These are phyloP conservation scores for Leishmania arabica DNA, from an alignment of 208 protist species.

Conservation along the genomic window DNA sequence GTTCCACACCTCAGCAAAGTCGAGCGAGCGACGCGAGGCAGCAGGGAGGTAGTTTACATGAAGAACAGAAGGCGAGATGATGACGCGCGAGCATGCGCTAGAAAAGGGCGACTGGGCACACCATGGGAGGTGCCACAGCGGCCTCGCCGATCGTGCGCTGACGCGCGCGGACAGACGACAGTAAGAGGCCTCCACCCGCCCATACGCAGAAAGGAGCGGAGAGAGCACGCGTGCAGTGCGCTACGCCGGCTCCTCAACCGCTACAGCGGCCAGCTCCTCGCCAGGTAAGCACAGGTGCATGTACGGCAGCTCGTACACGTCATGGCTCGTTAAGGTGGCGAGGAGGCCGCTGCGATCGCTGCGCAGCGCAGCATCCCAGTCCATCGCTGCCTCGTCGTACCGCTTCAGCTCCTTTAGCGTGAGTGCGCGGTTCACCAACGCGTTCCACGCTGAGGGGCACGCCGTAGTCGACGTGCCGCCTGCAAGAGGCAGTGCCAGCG, in stretches of 20 bases:
- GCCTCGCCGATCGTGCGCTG: neutral
- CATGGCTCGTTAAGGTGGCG: slow-evolving; percentile 48
- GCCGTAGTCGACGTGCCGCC: neutral
- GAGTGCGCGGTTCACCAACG: slow-evolving; percentile 84
- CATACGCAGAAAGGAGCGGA: neutral
- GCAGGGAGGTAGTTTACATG: neutral
- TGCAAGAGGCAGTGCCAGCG: neutral
- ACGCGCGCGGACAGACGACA: neutral
- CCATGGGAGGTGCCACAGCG: neutral
- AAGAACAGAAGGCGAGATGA: neutral
- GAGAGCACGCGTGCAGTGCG: neutral
- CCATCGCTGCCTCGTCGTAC: slow-evolving; percentile 80
- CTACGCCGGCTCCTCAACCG: neutral
- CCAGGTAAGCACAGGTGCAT: slow-evolving; percentile 66
- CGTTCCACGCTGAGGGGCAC: slow-evolving; percentile 32
- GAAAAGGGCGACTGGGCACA: neutral
- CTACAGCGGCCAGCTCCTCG: slow-evolving; percentile 30
- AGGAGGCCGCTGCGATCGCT: slow-evolving; percentile 53
- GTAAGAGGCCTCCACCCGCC: neutral
- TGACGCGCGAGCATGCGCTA: neutral
- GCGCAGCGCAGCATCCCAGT: slow-evolving; percentile 77
- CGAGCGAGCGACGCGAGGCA: neutral
- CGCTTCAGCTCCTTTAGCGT: slow-evolving; percentile 72
- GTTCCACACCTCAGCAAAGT: neutral
- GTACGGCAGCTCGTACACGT: slow-evolving; percentile 64